Percentiles rank a stretch among this genome's conserved stretches.
Conservation (phyloP, 2,329 filamentous ascomycete species). For the Magnaporthiopsis poae region DNA sequence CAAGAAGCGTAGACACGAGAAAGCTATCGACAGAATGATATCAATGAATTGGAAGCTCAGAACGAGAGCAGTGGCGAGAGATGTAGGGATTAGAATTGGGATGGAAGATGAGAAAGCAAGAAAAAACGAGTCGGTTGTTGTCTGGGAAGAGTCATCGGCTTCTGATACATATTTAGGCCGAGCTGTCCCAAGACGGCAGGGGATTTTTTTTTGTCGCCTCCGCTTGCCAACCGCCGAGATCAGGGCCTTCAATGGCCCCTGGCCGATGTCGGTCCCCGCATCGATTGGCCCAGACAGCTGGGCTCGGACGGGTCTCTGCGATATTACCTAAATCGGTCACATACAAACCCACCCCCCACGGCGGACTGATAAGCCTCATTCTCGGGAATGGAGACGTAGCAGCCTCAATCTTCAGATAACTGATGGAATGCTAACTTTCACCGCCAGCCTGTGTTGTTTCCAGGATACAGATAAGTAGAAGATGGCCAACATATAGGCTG, state of each 20-base stretch:
- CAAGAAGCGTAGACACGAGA: background rate
- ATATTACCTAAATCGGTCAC: constrained; percentile 5
- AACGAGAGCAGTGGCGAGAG: background rate
- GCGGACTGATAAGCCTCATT: background rate
- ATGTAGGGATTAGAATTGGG: background rate
- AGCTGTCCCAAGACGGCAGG: background rate
- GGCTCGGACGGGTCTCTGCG: background rate
- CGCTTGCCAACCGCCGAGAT: background rate
- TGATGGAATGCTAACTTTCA: no score
- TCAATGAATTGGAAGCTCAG: background rate
- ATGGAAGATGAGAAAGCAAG: background rate
- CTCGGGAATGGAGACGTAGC: background rate
- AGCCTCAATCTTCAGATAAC: no score
- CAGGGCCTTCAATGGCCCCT: background rate
- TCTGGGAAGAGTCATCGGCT: background rate
- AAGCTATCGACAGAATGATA: background rate
- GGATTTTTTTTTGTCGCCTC: background rate
- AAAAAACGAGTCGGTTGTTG: background rate
- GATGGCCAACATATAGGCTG: no score
- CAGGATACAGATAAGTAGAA: no score
- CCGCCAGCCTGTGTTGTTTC: no score
- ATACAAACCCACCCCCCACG: background rate
- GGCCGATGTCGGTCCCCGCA: constrained; percentile 7
- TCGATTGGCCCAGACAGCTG: constrained; percentile 6
- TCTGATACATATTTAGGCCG: background rate